Base-by-base conservation (phyloP, 768 basidiomycete genomes). In the Amanita muscaria region DNA sequence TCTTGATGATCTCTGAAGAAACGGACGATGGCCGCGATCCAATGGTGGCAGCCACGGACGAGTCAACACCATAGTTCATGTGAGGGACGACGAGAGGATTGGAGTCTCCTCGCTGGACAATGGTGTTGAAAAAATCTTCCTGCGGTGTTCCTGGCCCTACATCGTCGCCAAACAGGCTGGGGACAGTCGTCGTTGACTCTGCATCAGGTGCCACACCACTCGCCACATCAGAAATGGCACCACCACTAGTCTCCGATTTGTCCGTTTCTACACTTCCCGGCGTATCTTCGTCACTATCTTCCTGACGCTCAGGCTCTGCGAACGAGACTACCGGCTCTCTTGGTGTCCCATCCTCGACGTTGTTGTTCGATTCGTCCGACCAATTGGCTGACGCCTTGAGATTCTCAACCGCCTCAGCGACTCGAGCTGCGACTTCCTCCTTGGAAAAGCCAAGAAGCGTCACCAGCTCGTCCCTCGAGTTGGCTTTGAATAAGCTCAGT, bases 381-480 rank as follows among this genome's bases (percentile, higher is more conserved):
- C 52, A 63, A 8, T 64, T 61, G 10, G 65, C 64, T 1, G 68
- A 53, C 11, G 67, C 66, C 53, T 82, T 83, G 51, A 91, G 67
- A 41, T 77, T 83, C 36, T 83, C 77, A 35, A 93, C 76, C 9
- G 91, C 90, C 50, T 88, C 83, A 8, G 79, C 78, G 14, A 97
- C 88, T 49, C 82, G 83, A 3, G 70, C 64, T 2, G 79, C 79
- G 14, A 96, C 77, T 51, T 93, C 89, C 8, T 74, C 76, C 62
- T 94, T 93, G 3, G 90, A 93, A 62, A 93, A 97, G 0, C 93
- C 94, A 11, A 99, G 73, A 1, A 97, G 64, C 2, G 83, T 83
- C 39, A 98, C 83, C 4, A 98, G 70, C 62, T 97, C 91, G 21
- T 93, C 88, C 43, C 90, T 70, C 7, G 90, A 91, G 59, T 93